Evolutionary conservation across 83 land plant genomes (phyloP).

Genomic region (Larix sibirica): DNA sequence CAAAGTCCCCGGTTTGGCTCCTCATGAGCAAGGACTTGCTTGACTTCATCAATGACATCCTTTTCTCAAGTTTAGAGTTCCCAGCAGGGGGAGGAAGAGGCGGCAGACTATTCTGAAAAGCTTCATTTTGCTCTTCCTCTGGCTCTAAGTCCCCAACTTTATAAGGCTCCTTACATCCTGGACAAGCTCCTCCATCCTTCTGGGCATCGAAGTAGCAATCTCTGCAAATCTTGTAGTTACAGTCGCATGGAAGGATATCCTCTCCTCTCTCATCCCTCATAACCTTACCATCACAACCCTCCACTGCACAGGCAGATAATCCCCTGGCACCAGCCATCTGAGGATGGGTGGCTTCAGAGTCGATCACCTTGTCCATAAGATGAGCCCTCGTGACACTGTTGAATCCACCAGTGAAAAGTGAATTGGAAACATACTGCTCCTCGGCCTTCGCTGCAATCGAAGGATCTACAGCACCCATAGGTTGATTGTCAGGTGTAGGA

Average conservation of each 20-base stretch:
- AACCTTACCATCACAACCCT: slow-evolving; percentile 68
- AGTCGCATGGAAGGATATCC: slow-evolving; percentile 71
- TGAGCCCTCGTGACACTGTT: slow-evolving; percentile 74
- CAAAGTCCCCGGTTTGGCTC: slow-evolving; percentile 61
- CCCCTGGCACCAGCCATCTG: slow-evolving; percentile 83
- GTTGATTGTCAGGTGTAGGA: slow-evolving; percentile 85
- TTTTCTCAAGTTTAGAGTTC: slow-evolving; percentile 6
- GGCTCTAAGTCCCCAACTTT: slow-evolving; percentile 46
- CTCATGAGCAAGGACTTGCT: slow-evolving; percentile 43
- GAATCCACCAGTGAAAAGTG: slow-evolving; percentile 78
- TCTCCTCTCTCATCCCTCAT: slow-evolving; percentile 69
- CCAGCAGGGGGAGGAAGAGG: slow-evolving; percentile 44
- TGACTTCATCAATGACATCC: slow-evolving; percentile 49
- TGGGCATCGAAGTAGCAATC: slow-evolving; percentile 81
- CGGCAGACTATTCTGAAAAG: slow-evolving; percentile 24
- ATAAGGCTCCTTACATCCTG: slow-evolving; percentile 88
- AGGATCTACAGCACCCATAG: slow-evolving; percentile 45
- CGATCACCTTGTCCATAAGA: slow-evolving; percentile 79
- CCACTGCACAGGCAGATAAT: slow-evolving; percentile 54
- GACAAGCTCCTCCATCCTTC: slow-evolving; percentile 68
- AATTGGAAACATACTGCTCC: slow-evolving; percentile 73
- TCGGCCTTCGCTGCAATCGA: slow-evolving; percentile 59
- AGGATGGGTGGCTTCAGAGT: slow-evolving; percentile 59
- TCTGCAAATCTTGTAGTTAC: slow-evolving; percentile 76
- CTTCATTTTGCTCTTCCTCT: slow-evolving; percentile 19